Percentiles rank a stretch among this genome's conserved stretches.
Evolutionary conservation across 257 asterid species (phyloP).

Genomic region (Jacaranda mimosifolia): DNA sequence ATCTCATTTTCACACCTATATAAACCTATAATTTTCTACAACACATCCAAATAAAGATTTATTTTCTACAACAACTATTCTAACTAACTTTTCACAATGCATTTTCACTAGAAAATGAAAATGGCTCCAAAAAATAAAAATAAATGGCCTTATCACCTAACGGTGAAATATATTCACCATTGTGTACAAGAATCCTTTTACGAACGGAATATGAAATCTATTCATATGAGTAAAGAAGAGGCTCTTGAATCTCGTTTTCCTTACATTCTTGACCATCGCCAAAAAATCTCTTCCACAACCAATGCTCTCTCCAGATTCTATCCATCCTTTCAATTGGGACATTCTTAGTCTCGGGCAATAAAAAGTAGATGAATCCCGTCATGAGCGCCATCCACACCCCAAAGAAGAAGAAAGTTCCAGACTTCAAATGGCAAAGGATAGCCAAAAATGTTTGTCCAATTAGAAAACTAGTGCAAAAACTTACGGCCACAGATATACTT

Average conservation of each 20-base stretch:
- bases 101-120: no score
- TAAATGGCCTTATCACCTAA: no score
- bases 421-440: slow-evolving; percentile 36
- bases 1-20: no score
- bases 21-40: no score
- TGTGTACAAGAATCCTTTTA: no score
- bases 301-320: slow-evolving; percentile 48
- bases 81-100: no score
- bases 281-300: slow-evolving; percentile 46
- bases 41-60: no score
- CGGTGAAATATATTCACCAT: no score
- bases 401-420: slow-evolving; percentile 44
- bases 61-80: no score
- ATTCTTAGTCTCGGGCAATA: slow-evolving; percentile 55
- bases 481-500: slow-evolving; percentile 38
- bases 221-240: background rate
- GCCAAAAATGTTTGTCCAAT: slow-evolving; percentile 42
- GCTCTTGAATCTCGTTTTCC: background rate
- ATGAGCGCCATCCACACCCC: slow-evolving; percentile 48
- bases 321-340: slow-evolving; percentile 55
- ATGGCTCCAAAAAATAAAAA: no score
- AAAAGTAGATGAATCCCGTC: slow-evolving; percentile 46
- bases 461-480: slow-evolving; percentile 33
- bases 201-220: background rate
- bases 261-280: background rate